A percentile compares a stretch with the other conserved stretches of the same genome.
phyloP scores from a whole-genome alignment of 192 early-diverging fungal genomes.

The Jimgerdemannia flammicorona region DNA sequence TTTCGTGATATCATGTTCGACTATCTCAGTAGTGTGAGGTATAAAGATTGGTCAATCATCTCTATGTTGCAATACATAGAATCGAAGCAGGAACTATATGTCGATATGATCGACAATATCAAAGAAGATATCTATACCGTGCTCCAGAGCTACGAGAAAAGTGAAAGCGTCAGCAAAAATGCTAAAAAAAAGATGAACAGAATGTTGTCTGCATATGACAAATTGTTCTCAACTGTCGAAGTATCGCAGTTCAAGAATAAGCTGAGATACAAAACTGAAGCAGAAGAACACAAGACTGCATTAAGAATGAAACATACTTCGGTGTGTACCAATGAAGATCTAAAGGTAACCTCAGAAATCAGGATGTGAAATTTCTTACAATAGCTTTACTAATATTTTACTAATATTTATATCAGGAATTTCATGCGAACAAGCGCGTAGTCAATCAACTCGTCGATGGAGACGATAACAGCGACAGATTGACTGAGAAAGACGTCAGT shows the following conservation, averaged over 20 bases:
- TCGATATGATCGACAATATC: constrained; percentile 6
- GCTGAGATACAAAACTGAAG: constrained; percentile 11
- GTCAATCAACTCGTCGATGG: neutral
- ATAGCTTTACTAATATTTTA: constrained; percentile 1
- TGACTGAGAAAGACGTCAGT: neutral
- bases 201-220: constrained; percentile 12
- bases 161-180: neutral
- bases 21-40: constrained; percentile 10
- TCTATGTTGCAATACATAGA: constrained; percentile 16
- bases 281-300: constrained; percentile 10
- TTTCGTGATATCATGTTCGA: constrained; percentile 1
- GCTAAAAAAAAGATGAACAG: constrained; percentile 8
- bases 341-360: constrained; percentile 13
- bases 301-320: constrained; percentile 8
- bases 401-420: neutral
- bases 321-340: constrained; percentile 10
- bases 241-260: constrained; percentile 8
- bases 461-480: neutral
- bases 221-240: constrained; percentile 10
- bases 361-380: neutral
- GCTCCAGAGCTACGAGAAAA: constrained; percentile 4
- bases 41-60: constrained; percentile 15
- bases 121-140: constrained; percentile 13
- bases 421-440: neutral
- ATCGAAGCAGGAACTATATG: constrained; percentile 16